Evolutionary conservation across 345 rosid species (phyloP), one percentile per base, ranked within the genome.

Genomic region (Draba incana): DNA sequence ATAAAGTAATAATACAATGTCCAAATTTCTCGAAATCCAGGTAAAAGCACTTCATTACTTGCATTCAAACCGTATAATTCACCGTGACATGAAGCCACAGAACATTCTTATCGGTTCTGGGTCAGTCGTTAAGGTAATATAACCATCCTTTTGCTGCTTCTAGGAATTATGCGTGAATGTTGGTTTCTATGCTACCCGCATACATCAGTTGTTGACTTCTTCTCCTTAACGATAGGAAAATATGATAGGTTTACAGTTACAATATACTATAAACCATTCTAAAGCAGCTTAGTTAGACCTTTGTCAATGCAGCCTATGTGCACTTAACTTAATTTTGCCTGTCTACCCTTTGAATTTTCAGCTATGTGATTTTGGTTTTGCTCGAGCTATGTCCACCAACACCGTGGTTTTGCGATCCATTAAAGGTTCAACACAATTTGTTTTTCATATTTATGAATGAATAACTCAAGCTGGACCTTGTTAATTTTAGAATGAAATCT

Each of bases 21-120:
- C 8, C 5, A 25, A 47, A 59, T 35, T 58, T 45, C 62, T 53
- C 9, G 9, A 52, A 65, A 42, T 83, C 37, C 77, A 93, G 98
- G 97, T 94, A 70, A 84, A 81, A 77, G 99, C 99, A 3, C 66
- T 94, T 77, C 89, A 94, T 77, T 94, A 94, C 76, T 70, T 94
- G 84, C 99, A 94, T 75, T 91, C 99, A 16, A 94, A 94, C 64
- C 97, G 99, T 65, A 94, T 94, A 67, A 94, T 94, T 52, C 99
- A 94, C 79, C 92, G 97, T 59, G 99, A 94, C 71, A 88, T 94
- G 99, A 94, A 94, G 81, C 99, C 99, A n/a, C 99, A 94, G 60
- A 94, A 94, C 83, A 94, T 94, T 75, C 92, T 91, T 64, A 91
- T 94, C 57, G 94, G 99, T 76, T 88, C 97, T 67, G 95, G 94